Base-by-base conservation (phyloP, 2,329 filamentous ascomycete genomes). In the Xylariaceae sp. region DNA sequence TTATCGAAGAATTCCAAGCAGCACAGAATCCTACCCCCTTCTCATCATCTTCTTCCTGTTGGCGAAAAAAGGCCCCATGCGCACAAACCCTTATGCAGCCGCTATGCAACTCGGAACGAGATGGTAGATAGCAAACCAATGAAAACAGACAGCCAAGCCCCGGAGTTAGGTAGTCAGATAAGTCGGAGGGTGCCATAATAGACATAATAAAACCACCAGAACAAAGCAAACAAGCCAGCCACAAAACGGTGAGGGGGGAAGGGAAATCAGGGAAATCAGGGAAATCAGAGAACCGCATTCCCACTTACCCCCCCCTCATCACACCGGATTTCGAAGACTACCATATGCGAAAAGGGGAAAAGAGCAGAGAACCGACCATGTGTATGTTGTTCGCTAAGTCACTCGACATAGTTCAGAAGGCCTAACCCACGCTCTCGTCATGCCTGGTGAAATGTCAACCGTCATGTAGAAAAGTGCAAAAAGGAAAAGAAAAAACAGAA, bases 71-170 rank as follows among this genome's bases (percentile, higher is more conserved):
- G 19, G 42, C 46, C 26, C 45, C 19, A 45, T 19, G 32, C 32
- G 43, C 43, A 45, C 43, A 45, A 45, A 19, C 19, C 43, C 48
- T 46, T 54, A 54, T 59, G 57, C 57, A 59, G 51, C 54, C 51
- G 51, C 54, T 46, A 59, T 59, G 54, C 54, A 54, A 54, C 54
- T 59, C 53, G 54, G 54, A 53, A 54, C 51, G 54, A 54, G 35
- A 46, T 37, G 19, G 47, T 26, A 30, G 37, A 47, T 29, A 50
- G 31, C 27, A 53, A 53, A 31, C 50, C 50, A 56, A 58, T 58
- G 32, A 46, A 45, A 56, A 42, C 53, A 58, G 30, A 56, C 29
- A 50, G 42, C 54, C 54, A 54, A 47, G 27, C 48, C 54, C 47
- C 19, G 19, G 19, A 19, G 19, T 2, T 19, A 19, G 19, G 51